Evolutionary conservation across 768 basidiomycete genomes (phyloP), one percentile per base, ranked within the genome.

Genomic region (Heimioporus sp.): DNA sequence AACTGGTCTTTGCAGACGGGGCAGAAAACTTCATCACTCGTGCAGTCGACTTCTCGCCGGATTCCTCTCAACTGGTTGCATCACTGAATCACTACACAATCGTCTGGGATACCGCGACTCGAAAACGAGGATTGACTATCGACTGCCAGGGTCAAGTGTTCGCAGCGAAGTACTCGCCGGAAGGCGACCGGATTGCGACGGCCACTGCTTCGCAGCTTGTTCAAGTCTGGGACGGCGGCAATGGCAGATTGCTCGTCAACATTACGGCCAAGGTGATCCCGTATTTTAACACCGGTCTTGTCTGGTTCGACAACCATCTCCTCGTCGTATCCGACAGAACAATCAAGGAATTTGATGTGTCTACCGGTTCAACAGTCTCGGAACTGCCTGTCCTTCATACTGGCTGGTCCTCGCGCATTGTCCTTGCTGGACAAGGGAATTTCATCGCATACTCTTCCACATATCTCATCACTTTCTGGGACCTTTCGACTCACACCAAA

Each of bases 41-140:
- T 2, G 43, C 19, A 5, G 37, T 54, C 21, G 53, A 50, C 20
- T 49, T 54, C 28, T 49, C 53, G 11, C 47, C 53, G 8, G 48
- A 50, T 34, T 39, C 38, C 17, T n/a, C n/a, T n/a, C n/a, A n/a
- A n/a, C n/a, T n/a, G n/a, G n/a, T n/a, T n/a, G n/a, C n/a, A n/a
- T n/a, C 20, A 15, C 2, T 9, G 16, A 7, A 36, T 13, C 2
- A 36, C 17, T 52, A 36, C 2, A 40, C 36, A 0, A 46, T 21
- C 2, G 13, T 55, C 17, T 55, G 49, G 49, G 21, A 52, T 15
- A 4, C 13, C 32, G 13, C 10, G 13, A 34, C 32, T 34, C 32
- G 32, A 10, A 13, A 34, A 34, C 32, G 32, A 2, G 5, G n/a
- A n/a, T n/a, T 34, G 13, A 9, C 10, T 9, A 34, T 13, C 10